Percentiles rank a stretch among this genome's conserved stretches.
Evolutionary conservation across 208 protist genomes (phyloP).

Genomic region (Blastocrithidia nonstop): DNA sequence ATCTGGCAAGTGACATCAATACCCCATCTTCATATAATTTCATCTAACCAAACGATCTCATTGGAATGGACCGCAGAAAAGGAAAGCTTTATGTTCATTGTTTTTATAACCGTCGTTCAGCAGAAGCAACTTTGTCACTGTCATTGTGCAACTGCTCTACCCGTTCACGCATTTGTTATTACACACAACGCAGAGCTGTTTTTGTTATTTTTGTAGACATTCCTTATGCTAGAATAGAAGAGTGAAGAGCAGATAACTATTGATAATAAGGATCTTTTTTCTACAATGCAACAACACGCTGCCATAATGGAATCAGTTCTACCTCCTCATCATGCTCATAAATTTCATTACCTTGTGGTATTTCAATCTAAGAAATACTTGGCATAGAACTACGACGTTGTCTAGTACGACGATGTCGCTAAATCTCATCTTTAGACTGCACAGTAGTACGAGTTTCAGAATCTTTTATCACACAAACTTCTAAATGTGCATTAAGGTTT

Average conservation of each 20-base stretch:
- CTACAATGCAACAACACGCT: conserved; percentile 6
- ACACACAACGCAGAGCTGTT: conserved; percentile 16
- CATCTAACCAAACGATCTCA: conserved; percentile 5
- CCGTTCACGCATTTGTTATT: conserved; percentile 24
- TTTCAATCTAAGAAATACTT: conserved; percentile 8
- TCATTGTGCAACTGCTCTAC: conserved; percentile 13
- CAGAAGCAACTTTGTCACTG: conserved; percentile 3
- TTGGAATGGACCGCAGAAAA: conserved; percentile 7
- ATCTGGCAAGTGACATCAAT: conserved; percentile 5
- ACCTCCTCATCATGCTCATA: conserved; percentile 9
- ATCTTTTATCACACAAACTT: too few relatives aligned
- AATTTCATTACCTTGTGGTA: conserved; percentile 7
- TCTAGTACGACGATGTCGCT: conserved; percentile 5
- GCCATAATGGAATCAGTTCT: conserved; percentile 5
- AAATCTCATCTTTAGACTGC: too few relatives aligned
- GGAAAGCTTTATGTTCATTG: conserved; percentile 5
- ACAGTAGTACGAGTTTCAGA: too few relatives aligned
- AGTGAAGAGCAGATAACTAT: conserved; percentile 20
- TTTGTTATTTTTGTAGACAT: conserved; percentile 10
- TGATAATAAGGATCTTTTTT: conserved; percentile 25
- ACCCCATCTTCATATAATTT: conserved; percentile 6
- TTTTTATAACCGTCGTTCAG: conserved; percentile 8
- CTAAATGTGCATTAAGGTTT: too few relatives aligned
- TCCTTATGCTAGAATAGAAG: conserved; percentile 14
- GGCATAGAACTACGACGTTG: conserved; percentile 5